Evolutionary conservation across 208 protist genomes (phyloP).

Genomic region (Leishmania major): DNA sequence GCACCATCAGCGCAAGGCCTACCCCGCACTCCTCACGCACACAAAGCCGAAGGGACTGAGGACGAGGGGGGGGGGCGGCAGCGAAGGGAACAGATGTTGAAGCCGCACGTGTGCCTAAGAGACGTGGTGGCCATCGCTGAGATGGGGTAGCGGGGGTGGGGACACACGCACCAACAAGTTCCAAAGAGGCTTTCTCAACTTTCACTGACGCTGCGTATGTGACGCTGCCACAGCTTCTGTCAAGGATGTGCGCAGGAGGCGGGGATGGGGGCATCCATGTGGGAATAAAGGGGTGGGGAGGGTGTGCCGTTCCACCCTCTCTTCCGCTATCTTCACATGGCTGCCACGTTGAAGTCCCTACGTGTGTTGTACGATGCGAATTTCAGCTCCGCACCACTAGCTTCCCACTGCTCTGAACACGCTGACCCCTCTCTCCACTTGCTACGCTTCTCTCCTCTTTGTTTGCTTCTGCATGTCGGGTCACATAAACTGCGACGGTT

Average conservation of each 20-base stretch:
- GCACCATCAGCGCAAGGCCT: not conserved
- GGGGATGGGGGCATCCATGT: not conserved
- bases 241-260: not conserved
- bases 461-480: not conserved
- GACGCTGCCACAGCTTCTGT: not conserved
- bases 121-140: not conserved
- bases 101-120: not conserved
- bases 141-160: not conserved
- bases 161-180: not conserved
- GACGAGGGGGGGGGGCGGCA: no score
- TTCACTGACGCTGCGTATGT: not conserved
- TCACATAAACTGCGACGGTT: not conserved
- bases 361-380: not conserved
- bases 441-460: not conserved
- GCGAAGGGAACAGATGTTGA: not conserved
- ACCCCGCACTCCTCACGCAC: not conserved
- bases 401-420: not conserved
- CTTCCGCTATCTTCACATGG: not conserved
- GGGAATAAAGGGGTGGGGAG: not conserved
- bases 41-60: not conserved
- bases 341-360: not conserved
- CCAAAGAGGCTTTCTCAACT: not conserved
- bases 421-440: not conserved
- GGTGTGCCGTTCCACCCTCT: not conserved
- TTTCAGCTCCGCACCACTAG: not conserved